These are phyloP conservation scores for Entoloma clypeatum DNA, from an alignment of 1,284 basidiomycete genomes.

Conservation along the genomic window DNA sequence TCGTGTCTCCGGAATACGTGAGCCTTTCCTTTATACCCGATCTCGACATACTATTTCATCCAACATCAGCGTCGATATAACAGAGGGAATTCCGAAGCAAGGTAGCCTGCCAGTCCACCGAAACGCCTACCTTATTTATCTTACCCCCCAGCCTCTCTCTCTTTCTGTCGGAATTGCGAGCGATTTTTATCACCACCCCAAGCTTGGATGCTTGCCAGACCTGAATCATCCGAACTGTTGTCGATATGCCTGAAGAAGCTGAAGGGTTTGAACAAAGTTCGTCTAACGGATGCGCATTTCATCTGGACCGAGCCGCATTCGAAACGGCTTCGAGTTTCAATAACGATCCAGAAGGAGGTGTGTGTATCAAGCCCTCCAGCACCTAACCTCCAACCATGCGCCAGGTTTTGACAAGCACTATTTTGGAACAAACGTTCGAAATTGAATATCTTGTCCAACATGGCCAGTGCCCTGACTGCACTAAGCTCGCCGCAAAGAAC, in stretches of 20 bases:
- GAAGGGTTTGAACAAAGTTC: constrained; percentile 91
- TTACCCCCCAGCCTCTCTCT: constrained; percentile 67
- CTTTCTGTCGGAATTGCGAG: constrained; percentile 95
- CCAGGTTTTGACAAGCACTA: constrained; percentile 89
- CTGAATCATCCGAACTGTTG: constrained; percentile 91
- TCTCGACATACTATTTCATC: background rate
- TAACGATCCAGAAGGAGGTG: constrained; percentile 98
- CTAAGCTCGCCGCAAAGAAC: constrained; percentile 94
- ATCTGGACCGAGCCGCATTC: constrained; percentile 99
- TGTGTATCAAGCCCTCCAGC: constrained; percentile 15
- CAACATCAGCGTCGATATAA: constrained; percentile 83
- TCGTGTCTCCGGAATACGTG: constrained; percentile 85
- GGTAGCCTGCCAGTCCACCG: constrained; percentile 38
- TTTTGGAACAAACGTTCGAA: constrained; percentile 97
- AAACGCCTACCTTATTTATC: background rate
- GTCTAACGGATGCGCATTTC: constrained; percentile 95
- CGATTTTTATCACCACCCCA: constrained; percentile 91
- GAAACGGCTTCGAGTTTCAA: constrained; percentile 87
- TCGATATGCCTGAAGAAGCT: constrained; percentile 91
- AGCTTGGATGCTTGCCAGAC: constrained; percentile 83
- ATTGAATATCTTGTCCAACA: constrained; percentile 95
- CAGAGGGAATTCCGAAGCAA: constrained; percentile 98
- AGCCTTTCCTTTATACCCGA: constrained; percentile 22
- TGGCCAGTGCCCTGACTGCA: constrained; percentile 93
- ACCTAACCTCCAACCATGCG: background rate